A percentile compares a stretch with the other conserved stretches of the same genome.
Conservation (phyloP, 1,284 basidiomycete genomes). For the Mycena citricolor region DNA sequence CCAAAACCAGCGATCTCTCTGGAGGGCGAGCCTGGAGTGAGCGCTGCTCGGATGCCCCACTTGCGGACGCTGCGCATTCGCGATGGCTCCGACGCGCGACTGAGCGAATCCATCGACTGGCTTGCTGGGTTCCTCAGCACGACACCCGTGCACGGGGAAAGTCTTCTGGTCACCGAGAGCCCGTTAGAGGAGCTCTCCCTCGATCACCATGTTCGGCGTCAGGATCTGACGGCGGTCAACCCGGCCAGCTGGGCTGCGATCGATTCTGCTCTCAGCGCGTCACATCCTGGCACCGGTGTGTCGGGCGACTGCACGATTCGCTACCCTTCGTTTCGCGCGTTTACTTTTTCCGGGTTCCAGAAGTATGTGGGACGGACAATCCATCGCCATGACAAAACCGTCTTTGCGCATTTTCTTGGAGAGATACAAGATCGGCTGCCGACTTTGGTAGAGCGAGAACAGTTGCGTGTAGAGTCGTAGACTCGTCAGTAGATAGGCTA, state of each 20-base stretch:
- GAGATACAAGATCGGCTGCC: too few relatives aligned
- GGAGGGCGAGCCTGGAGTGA: background rate
- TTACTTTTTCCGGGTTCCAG: conserved; percentile 11
- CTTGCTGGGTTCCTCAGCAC: background rate
- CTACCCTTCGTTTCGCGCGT: conserved; percentile 3
- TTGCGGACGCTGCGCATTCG: conserved; percentile 5
- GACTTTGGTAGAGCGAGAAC: too few relatives aligned
- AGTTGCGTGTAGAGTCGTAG: too few relatives aligned
- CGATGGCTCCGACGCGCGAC: conserved; percentile 11
- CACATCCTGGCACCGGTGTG: background rate
- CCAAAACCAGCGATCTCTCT: conserved; percentile 3
- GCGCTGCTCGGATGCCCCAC: conserved; percentile 2
- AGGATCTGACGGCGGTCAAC: conserved; percentile 11
- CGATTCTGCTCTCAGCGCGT: conserved; percentile 7
- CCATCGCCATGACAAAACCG: too few relatives aligned
- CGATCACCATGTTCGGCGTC: conserved; percentile 12
- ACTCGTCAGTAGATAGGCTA: too few relatives aligned
- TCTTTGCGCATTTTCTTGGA: too few relatives aligned
- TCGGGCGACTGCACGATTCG: background rate
- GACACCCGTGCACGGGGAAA: background rate
- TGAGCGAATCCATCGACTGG: conserved; percentile 9
- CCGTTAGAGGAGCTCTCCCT: conserved; percentile 9
- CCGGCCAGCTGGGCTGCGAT: conserved; percentile 7
- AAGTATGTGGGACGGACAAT: too few relatives aligned
- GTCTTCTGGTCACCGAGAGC: too few relatives aligned